phyloP scores from a whole-genome alignment of 2,329 filamentous ascomycete species.

The Lecanoromycetidae sp. region DNA sequence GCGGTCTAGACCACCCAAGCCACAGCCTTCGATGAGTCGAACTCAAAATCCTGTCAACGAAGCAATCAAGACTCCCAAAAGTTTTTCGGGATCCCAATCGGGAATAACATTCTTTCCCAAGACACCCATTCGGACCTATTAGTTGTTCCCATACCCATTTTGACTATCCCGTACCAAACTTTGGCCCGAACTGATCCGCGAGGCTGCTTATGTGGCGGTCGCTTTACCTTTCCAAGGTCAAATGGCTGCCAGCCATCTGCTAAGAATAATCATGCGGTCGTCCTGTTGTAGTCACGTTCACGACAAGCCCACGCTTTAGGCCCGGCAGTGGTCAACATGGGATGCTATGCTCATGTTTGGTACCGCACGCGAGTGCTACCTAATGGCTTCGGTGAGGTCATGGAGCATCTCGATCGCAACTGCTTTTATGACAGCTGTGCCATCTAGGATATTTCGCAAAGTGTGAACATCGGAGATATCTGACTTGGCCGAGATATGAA shows the following conservation, averaged over 20 bases:
- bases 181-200: conserved; percentile 7
- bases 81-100: not conserved
- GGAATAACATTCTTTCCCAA: not conserved
- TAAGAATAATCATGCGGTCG: not conserved
- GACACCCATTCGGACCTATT: conserved; percentile 2
- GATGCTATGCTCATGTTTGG: too few species aligned
- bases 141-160: not conserved
- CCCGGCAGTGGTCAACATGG: not conserved
- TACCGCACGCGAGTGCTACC: not conserved
- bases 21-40: not conserved
- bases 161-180: not conserved
- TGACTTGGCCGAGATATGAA: too few species aligned
- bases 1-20: conserved; percentile 5
- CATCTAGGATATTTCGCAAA: too few species aligned
- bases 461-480: too few species aligned
- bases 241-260: not conserved
- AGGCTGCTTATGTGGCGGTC: not conserved
- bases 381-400: not conserved
- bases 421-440: not conserved
- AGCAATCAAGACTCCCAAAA: not conserved
- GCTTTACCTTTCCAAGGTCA: not conserved
- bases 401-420: not conserved
- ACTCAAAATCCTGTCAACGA: not conserved
- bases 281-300: not conserved
- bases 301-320: not conserved